phyloP scores from a whole-genome alignment of 495 filamentous ascomycete species.

The Achaetomiella virescens region DNA sequence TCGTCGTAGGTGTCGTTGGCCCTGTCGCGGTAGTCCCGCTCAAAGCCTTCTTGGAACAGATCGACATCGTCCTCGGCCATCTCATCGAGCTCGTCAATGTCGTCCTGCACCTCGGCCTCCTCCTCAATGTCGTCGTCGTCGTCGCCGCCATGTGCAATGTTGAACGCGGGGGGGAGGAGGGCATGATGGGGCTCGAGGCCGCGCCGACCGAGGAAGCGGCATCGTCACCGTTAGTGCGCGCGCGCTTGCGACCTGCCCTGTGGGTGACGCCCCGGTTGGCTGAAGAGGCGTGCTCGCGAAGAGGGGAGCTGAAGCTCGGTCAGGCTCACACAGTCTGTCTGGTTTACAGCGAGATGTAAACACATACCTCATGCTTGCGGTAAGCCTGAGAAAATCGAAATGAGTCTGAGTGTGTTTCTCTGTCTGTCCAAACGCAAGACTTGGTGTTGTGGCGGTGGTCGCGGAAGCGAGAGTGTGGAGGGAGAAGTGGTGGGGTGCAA shows the following conservation, averaged over 20 bases:
- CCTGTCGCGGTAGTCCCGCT: conserved; percentile 69
- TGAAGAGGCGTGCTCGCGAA: conserved; percentile 75
- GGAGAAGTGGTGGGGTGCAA: not conserved
- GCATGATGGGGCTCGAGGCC: conserved; percentile 49
- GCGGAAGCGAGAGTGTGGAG: not conserved
- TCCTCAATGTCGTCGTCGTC: conserved; percentile 59
- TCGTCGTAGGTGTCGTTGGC: conserved; percentile 45
- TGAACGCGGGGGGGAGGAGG: conserved; percentile 48
- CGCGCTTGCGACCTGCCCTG: conserved; percentile 67
- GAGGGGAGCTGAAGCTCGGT: conserved; percentile 57
- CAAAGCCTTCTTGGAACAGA: conserved; percentile 85
- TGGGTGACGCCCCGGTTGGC: conserved; percentile 69
- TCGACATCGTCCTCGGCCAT: conserved; percentile 96
- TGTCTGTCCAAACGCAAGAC: not conserved
- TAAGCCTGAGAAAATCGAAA: not conserved
- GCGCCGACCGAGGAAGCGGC: conserved; percentile 59
- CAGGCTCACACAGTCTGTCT: not conserved
- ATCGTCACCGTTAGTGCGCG: conserved; percentile 69
- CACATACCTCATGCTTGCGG: conserved; percentile 37
- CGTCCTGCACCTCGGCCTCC: conserved; percentile 54
- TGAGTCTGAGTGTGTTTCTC: not conserved
- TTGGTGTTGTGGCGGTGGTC: not conserved
- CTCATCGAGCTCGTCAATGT: conserved; percentile 92
- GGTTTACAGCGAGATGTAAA: not conserved
- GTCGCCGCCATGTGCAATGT: conserved; percentile 50